Evolutionary conservation across 306 rosid species (phyloP), one percentile per base, ranked within the genome.

Genomic region (Cucurbita pepo): DNA sequence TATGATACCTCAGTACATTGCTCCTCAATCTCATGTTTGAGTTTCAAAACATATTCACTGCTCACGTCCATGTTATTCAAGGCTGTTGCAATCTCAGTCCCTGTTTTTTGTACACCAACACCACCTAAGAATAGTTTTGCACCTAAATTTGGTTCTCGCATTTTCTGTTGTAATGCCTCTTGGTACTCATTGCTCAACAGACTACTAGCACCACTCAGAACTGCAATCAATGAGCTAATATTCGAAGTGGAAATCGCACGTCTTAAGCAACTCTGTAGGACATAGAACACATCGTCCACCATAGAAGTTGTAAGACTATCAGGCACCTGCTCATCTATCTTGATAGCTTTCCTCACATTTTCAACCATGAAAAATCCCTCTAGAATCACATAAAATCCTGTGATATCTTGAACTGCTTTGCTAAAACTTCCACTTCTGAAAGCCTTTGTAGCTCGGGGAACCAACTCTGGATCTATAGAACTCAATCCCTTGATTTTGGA

Each of bases 361-460:
- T 94, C 99, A 72, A 94, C 97, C 97, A 94, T 94, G 84, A 89
- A 94, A 74, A 89, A 94, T 19, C 99, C 99, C 78, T 94, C 99
- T 0, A 94, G 80, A 79, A 90, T 86, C 51, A 94, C 95, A 5
- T 91, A 94, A 79, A 91, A 93, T 57, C 97, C 98, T 0, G 97
- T 93, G 59, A 93, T 59, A 40, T 93, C 97, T 75, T 93, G 98
- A 13, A 83, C 87, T 48, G 85, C 97, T 80, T 90, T 93, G 83
- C 90, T 90, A 77, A 93, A 90, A 70, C 84, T 80, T 65, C 98
- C 98, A 81, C 88, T 93, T 77, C 91, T 86, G 72, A 90, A 90
- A 62, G 96, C 86, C 81, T 88, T 90, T 21, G 97, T 93, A 53
- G 97, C 91, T 5, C 98, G 84, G 5, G 98, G 97, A 57, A 89